Percentiles rank a stretch among this genome's conserved stretches.
Evolutionary conservation across 805 yeast species (phyloP).

Genomic region (Kodamaea hsintzibuensis): DNA sequence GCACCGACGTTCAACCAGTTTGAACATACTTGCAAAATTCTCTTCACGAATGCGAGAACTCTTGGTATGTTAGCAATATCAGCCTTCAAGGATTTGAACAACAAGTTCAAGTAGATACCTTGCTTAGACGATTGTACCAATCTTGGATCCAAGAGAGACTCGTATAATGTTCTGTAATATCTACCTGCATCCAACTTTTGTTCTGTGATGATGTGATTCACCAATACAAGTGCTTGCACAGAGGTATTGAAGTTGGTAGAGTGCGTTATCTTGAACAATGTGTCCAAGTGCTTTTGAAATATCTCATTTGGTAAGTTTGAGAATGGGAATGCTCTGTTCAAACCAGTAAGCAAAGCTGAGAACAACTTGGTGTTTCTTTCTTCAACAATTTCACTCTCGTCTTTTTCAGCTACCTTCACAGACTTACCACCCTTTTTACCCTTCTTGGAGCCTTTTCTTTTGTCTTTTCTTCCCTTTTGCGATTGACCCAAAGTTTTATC

Average conservation of each 20-base stretch:
- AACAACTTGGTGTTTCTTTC: conserved; percentile 84
- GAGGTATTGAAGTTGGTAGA: conserved; percentile 92
- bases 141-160: conserved; percentile 82
- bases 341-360: conserved; percentile 89
- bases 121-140: conserved; percentile 86
- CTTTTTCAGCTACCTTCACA: conserved; percentile 58
- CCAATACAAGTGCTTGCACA: conserved; percentile 84
- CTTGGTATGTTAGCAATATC: conserved; percentile 60
- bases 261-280: conserved; percentile 87
- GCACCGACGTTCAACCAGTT: conserved; percentile 91
- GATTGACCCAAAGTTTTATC: conserved; percentile 49
- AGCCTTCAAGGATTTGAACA: conserved; percentile 78
- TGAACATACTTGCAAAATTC: conserved; percentile 80
- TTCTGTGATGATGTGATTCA: conserved; percentile 72
- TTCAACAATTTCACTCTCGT: conserved; percentile 63
- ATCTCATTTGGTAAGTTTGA: conserved; percentile 70
- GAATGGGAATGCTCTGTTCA: conserved; percentile 95
- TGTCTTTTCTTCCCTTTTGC: conserved; percentile 55
- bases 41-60: conserved; percentile 85
- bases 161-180: conserved; percentile 85
- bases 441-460: conserved; percentile 69
- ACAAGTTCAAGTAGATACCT: conserved; percentile 82
- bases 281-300: conserved; percentile 75
- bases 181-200: conserved; percentile 63
- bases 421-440: conserved; percentile 90